Conservation (phyloP, 2,329 filamentous ascomycete species). For the Diplodia mutila region DNA sequence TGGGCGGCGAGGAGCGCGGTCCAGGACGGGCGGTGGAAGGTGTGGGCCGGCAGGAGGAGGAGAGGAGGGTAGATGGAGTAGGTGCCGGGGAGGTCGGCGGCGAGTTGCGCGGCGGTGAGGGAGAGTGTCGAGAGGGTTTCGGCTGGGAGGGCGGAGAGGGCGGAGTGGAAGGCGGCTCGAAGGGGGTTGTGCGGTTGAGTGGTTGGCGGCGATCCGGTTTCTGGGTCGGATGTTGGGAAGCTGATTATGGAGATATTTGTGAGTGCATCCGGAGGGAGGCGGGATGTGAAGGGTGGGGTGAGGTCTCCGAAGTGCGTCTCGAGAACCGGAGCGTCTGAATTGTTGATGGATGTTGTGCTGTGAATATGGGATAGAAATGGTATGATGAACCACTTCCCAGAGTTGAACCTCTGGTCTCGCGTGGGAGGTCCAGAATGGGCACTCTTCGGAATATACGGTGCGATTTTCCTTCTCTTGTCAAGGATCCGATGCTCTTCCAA, state of each 20-base stretch:
- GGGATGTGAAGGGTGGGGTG: neutral
- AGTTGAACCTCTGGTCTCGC: neutral
- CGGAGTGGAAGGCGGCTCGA: constrained; percentile 13
- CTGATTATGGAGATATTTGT: neutral
- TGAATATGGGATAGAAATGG: neutral
- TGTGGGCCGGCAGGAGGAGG: constrained; percentile 58
- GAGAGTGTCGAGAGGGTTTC: constrained; percentile 27
- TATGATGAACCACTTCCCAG: constrained; percentile 3
- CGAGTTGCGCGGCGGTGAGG: constrained; percentile 30
- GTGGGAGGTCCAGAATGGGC: too few relatives aligned
- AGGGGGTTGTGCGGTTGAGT: constrained; percentile 7
- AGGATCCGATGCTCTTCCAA: constrained; percentile 39
- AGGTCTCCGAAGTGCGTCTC: neutral
- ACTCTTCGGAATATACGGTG: neutral
- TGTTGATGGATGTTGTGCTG: neutral
- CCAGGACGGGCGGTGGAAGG: constrained; percentile 47
- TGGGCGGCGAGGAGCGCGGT: constrained; percentile 34
- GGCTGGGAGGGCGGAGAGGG: constrained; percentile 2
- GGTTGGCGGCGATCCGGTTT: neutral
- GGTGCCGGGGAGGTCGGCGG: constrained; percentile 39
- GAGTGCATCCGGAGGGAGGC: neutral
- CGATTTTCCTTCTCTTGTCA: constrained; percentile 38
- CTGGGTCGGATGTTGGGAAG: neutral
- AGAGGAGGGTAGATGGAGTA: constrained; percentile 63
- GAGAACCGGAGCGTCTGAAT: neutral